Conservation (phyloP, 192 early-diverging fungal genomes). For the Chytriomyces sp. region DNA sequence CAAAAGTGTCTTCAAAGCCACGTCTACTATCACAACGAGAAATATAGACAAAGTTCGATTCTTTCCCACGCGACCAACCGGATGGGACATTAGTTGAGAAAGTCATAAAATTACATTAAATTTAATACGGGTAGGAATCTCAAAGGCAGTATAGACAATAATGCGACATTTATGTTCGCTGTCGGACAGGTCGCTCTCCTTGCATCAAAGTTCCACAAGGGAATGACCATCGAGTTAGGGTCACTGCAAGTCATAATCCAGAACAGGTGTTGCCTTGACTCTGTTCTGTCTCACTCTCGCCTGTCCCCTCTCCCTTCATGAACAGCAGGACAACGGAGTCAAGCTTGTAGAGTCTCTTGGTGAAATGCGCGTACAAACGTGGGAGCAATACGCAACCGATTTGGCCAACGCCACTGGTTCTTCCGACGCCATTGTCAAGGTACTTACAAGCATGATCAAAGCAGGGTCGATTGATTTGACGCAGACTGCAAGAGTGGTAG, state of each 20-base stretch:
- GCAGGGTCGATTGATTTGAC: conserved; percentile 69
- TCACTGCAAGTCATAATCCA: conserved; percentile 99
- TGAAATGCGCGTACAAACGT: conserved; percentile 95
- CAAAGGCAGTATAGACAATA: too few species aligned
- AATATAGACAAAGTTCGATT: too few species aligned
- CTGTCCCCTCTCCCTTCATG: too few species aligned
- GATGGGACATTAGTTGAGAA: too few species aligned
- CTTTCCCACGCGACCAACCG: too few species aligned
- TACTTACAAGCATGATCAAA: conserved; percentile 63
- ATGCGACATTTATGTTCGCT: conserved; percentile 91
- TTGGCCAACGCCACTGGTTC: conserved; percentile 79
- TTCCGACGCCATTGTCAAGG: conserved; percentile 63
- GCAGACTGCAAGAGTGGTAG: conserved; percentile 67
- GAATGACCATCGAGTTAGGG: conserved; percentile 90
- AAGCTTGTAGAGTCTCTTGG: conserved; percentile 97
- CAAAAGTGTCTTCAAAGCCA: too few species aligned
- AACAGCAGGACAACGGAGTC: conserved; percentile 96
- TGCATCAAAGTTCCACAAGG: conserved; percentile 83
- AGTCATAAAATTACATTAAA: too few species aligned
- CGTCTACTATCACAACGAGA: too few species aligned
- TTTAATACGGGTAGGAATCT: too few species aligned
- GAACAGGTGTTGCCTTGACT: too few species aligned
- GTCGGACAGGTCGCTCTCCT: conserved; percentile 89
- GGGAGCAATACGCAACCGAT: conserved; percentile 89
- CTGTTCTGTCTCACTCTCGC: too few species aligned